phyloP scores from a whole-genome alignment of 2,329 filamentous ascomycete species.

The Diaporthe sp. region DNA sequence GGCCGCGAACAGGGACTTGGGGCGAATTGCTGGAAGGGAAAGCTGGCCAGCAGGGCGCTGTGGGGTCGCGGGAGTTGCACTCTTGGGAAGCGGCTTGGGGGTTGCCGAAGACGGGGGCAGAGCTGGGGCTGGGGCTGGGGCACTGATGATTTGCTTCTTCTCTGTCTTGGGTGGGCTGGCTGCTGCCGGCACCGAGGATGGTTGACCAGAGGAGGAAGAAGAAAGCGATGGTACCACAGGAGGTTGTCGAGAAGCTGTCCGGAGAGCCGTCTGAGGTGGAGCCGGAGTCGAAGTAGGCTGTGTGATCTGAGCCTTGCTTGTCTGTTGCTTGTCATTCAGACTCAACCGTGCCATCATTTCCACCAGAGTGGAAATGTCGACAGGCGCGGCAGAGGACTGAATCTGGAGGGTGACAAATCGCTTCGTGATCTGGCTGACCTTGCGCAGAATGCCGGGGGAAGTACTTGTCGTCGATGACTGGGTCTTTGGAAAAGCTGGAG shows the following conservation, averaged over 20 bases:
- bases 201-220: slow-evolving; percentile 6
- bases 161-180: background rate
- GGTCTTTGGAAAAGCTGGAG: background rate
- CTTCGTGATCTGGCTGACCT: background rate
- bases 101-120: background rate
- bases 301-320: background rate
- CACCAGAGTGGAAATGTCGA: background rate
- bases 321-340: slow-evolving; percentile 13
- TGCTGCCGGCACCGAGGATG: background rate
- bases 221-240: background rate
- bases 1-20: background rate
- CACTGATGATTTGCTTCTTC: slow-evolving; percentile 2
- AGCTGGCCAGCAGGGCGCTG: slow-evolving; percentile 2
- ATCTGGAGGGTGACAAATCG: background rate
- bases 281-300: background rate
- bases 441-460: background rate
- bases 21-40: background rate
- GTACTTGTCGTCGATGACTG: background rate
- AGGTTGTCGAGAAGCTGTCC: background rate
- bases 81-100: background rate
- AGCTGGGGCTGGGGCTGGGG: background rate
- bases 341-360: slow-evolving; percentile 5
- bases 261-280: background rate
- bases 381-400: background rate
- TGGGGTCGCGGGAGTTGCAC: background rate